Evolutionary conservation across 257 asterid genomes (phyloP), one percentile per base, ranked within the genome.

Genomic region (Haberlea rhodopensis): DNA sequence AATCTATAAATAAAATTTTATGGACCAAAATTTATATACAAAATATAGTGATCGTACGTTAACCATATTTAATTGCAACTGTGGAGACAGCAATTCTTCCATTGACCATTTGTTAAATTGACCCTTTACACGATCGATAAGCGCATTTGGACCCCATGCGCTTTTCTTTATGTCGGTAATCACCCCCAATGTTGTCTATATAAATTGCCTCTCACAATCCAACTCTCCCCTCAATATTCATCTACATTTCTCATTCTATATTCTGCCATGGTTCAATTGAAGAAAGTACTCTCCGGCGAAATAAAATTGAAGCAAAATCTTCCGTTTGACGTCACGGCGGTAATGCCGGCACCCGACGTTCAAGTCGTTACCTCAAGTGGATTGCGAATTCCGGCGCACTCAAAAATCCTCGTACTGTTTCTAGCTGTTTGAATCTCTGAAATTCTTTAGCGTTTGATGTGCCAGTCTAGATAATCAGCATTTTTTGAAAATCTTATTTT

Each of bases 291-390:
- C 32, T 64, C 76, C 57, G 67, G 57, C 49, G 57, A 64, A 57
- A 69, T 58, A 66, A 57, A 28, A 26, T 56, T 66, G 53, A 57
- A 61, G 8, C 34, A 66, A 7, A 22, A 11, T 26, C 73, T 69
- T 18, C 76, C 76, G 15, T 40, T 68, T 13, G 46, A 68, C 62
- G 80, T 71, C 45, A 31, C 70, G 69, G 78, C 71, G 53, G 82
- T 84, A 59, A 67, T 80, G 80, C 81, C 73, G 23, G 86, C 75
- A 10, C 71, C 88, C 7, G 95, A 88, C 40, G 60, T 91, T 54
- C 53, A 67, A 26, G 73, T 91, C 49, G 21, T 84, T 65, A 85
- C 97, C 71, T 80, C 98, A 73, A 73, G 67, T 32, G 91, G 95
- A 10, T 54, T 52, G 1, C 75, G 82, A 56, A 82, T 91, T 19